phyloP scores from a whole-genome alignment of 2,329 filamentous ascomycete genomes.

The Paecilomyces niveus region DNA sequence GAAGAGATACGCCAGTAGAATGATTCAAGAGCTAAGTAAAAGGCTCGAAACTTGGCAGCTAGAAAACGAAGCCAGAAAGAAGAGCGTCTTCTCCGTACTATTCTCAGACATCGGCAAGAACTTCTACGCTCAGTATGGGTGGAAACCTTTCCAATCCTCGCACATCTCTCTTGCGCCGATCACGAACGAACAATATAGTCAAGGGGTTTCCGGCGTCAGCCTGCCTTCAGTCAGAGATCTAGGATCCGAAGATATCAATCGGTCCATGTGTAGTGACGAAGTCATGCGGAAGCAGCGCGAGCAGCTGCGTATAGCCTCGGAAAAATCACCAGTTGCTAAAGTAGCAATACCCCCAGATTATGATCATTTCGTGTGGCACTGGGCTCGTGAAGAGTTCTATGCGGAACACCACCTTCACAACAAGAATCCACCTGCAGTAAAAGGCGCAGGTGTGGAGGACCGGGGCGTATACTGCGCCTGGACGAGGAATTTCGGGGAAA shows the following conservation, averaged over 20 bases:
- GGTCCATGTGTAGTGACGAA: conserved; percentile 50
- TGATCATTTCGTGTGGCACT: conserved; percentile 67
- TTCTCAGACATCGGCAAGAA: conserved; percentile 80
- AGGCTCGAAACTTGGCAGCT: conserved; percentile 48
- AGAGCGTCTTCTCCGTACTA: conserved; percentile 64
- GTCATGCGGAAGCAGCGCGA: conserved; percentile 60
- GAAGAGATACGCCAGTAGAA: conserved; percentile 68
- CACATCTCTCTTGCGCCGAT: conserved; percentile 59
- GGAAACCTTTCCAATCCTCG: conserved; percentile 65
- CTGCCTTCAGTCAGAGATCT: conserved; percentile 24
- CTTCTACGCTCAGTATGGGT: conserved; percentile 73
- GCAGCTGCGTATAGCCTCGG: conserved; percentile 46
- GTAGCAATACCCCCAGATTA: conserved; percentile 64
- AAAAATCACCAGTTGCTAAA: conserved; percentile 36
- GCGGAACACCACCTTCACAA: conserved; percentile 54
- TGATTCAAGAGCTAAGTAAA: conserved; percentile 61
- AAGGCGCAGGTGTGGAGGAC: conserved; percentile 60
- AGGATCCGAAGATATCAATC: conserved; percentile 25
- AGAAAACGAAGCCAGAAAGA: conserved; percentile 31
- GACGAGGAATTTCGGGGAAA: conserved; percentile 34
- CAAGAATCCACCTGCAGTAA: conserved; percentile 46
- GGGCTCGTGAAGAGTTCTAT: conserved; percentile 74
- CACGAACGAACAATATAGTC: conserved; percentile 13
- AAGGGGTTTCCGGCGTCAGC: conserved; percentile 13
- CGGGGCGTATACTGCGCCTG: conserved; percentile 33